Conservation (phyloP, 169 alveolate genomes). For the Plasmodium chabaudi region DNA sequence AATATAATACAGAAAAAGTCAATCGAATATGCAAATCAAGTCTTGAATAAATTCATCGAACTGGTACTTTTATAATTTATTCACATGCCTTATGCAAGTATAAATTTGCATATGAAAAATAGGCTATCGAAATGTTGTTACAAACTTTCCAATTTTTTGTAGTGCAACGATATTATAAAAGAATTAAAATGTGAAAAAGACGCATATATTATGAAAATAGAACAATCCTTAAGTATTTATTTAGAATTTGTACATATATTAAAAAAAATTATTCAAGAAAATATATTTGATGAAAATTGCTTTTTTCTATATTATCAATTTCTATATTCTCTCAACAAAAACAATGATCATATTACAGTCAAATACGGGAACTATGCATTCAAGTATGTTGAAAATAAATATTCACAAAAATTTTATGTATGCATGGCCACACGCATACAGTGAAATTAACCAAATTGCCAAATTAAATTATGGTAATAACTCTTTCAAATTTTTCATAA, state of each 20-base stretch:
- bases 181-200: slow-evolving; percentile 57
- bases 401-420: too few species aligned
- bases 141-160: not conserved
- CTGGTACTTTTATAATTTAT: slow-evolving; percentile 17
- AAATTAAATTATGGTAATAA: too few species aligned
- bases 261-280: slow-evolving; percentile 62
- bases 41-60: slow-evolving; percentile 18
- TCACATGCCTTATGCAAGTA: not conserved
- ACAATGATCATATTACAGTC: slow-evolving; percentile 46
- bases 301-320: slow-evolving; percentile 61
- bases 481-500: too few species aligned
- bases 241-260: slow-evolving; percentile 45
- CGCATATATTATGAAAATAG: slow-evolving; percentile 31
- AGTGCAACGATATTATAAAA: slow-evolving; percentile 36
- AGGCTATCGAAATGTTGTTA: not conserved
- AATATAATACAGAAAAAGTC: slow-evolving; percentile 22
- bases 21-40: slow-evolving; percentile 23
- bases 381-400: slow-evolving; percentile 22
- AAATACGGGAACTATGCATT: slow-evolving; percentile 64
- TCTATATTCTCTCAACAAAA: slow-evolving; percentile 42
- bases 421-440: too few species aligned
- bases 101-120: too few species aligned
- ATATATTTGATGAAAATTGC: slow-evolving; percentile 55
- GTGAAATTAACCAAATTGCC: too few species aligned
- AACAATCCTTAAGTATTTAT: slow-evolving; percentile 52